phyloP scores from a whole-genome alignment of 768 basidiomycete genomes.

The Suillus subluteus region DNA sequence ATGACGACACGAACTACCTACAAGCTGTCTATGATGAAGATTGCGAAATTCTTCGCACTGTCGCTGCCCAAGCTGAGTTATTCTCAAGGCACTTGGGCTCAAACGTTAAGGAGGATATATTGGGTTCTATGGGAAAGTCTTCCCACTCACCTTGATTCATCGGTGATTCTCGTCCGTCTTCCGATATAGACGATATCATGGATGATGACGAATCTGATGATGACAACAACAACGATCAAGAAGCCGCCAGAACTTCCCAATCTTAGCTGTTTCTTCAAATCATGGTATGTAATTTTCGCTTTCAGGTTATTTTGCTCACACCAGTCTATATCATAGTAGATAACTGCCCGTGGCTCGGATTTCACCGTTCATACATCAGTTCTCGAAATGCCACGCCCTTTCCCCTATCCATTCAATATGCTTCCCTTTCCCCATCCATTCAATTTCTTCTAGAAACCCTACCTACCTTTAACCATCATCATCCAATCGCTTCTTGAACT shows the following conservation, averaged over 20 bases:
- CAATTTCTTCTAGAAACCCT: no score
- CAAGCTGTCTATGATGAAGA: neutral
- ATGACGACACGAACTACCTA: neutral
- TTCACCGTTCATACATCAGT: neutral
- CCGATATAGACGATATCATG: neutral
- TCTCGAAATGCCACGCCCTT: neutral
- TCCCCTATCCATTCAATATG: neutral
- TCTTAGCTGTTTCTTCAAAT: neutral
- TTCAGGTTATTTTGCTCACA: neutral
- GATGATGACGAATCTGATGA: neutral
- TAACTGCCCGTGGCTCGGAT: neutral
- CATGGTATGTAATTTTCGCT: neutral
- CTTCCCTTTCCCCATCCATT: neutral
- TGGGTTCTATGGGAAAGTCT: neutral
- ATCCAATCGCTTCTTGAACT: no score
- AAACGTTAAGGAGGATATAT: neutral
- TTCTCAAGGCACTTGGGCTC: neutral
- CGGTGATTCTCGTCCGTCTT: neutral
- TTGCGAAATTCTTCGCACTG: neutral
- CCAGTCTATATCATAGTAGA: neutral
- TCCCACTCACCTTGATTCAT: neutral
- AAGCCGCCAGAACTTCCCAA: neutral
- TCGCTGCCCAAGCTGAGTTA: neutral
- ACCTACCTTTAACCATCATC: no score
- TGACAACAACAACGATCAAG: neutral